Evolutionary conservation across 805 yeast species (phyloP), one percentile per base, ranked within the genome.

Genomic region (Naumovozyma baii): DNA sequence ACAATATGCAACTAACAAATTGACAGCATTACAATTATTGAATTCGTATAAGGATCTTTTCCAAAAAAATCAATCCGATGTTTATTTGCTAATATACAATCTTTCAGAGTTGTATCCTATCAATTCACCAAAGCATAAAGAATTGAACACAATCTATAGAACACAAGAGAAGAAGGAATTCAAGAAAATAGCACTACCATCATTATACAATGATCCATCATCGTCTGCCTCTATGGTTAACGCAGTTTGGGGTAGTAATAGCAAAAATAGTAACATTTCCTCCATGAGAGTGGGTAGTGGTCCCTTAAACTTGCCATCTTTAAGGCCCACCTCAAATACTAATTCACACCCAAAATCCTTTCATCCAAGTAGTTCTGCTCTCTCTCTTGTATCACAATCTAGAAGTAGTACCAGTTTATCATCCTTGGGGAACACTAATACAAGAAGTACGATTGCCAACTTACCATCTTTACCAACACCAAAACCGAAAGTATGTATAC

Each of bases 61-160:
- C 48, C 54, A 50, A 34, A 51, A 64, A 1, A 44, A 49, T 5
- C 48, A 54, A 20, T 71, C 72, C 4, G 87, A 84, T 41, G 57
- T 79, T 13, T 64, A 70, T 41, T 56, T 82, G 5, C 59, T 85
- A 34, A 44, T 84, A 5, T 70, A 69, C 39, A 90, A 83, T 46
- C 63, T 80, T 38, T 62, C 78, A 3, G 81, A 79, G 45, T 56
- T 79, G 2, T 74, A 70, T 47, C 70, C 78, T 0, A 51, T 62
- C 14, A 59, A 60, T n/a, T 69, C 80, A 0, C 50, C 62, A 1
- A 69, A 72, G 41, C 61, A 66, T 31, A 64, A 62, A 31, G 70
- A 68, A 39, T 52, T 73, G 36, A 50, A 54, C 22, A 39, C 44
- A 9, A 53, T 60, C 7, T 60, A 57, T 41, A 48, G 45, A n/a